Base-by-base conservation (phyloP, 2,329 filamentous ascomycete genomes). In the Beauveria sp. region DNA sequence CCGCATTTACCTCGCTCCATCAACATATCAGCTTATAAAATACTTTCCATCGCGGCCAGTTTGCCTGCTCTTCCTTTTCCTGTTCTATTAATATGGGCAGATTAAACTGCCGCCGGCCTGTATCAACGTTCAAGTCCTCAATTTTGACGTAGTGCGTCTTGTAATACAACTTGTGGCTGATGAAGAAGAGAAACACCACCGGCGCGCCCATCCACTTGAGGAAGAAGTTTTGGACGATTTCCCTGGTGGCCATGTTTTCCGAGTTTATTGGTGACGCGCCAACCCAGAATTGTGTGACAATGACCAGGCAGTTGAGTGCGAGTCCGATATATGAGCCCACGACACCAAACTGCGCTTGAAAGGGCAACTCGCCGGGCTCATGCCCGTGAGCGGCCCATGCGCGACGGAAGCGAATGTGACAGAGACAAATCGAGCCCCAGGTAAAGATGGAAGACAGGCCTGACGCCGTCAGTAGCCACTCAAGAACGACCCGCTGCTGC, bases 201-300 rank as follows among this genome's bases (percentile, higher is more conserved):
- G 87, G 86, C 2, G 82, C 81, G 1, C 84, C 84, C 59, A 88
- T 77, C 68, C 86, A 89, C 60, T 80, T 77, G 55, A 84, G 73
- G 72, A 92, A 92, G 71, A 91, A 92, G 63, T 77, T 83, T 65
- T 82, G 70, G 1, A 81, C 81, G 46, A 83, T 76, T 5, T 78
- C 73, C 2, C 68, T 50, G 2, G 76, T 63, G 0, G 75, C 76
- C 70, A 76, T 76, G 0, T 72, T 61, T 4, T 67, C 68, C 66
- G 82, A 85, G 16, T 77, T 82, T 41, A 91, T 79, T 1, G 91
- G 90, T 69, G 84, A 90, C 9, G 87, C 84, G 26, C 88, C 89
- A 46, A 87, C 85, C 88, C 90, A 94, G 75, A 92, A 91, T 70
- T 94, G 90, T 2, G 88, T 88, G 46, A 88, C 70, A 20, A 96